Evolutionary conservation across 2,329 filamentous ascomycete species (phyloP).

Genomic region (Nakataea oryzae): DNA sequence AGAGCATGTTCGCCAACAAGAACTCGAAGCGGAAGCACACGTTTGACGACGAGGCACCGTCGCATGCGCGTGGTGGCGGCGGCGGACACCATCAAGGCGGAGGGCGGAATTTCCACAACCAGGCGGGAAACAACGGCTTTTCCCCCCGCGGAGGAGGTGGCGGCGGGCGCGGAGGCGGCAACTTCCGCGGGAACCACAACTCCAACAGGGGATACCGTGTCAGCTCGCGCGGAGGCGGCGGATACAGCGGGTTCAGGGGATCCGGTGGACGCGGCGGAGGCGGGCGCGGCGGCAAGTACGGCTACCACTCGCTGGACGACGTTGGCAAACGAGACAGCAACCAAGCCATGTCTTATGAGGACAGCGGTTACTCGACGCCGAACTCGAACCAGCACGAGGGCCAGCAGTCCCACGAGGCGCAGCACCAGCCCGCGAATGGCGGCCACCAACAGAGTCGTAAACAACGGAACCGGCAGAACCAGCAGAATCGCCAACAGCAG

Average conservation of each 20-base stretch:
- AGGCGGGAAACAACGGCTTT: not conserved
- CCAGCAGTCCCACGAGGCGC: not conserved
- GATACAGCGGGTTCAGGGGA: slow-evolving; percentile 3
- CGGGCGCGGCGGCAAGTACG: slow-evolving; percentile 3
- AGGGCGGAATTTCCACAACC: not conserved
- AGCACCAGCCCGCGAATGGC: not conserved
- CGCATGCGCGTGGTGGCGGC: not conserved
- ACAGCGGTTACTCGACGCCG: not conserved
- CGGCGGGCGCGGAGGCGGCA: slow-evolving; percentile 4
- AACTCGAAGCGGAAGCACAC: slow-evolving; percentile 52
- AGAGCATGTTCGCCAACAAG: slow-evolving; percentile 51
- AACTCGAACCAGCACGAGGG: not conserved
- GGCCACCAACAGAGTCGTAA: not conserved
- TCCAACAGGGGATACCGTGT: slow-evolving; percentile 2
- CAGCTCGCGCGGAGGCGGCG: slow-evolving; percentile 3
- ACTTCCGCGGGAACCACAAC: slow-evolving; percentile 3
- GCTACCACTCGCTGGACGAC: slow-evolving; percentile 11
- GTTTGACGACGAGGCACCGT: slow-evolving; percentile 41
- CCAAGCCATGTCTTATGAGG: slow-evolving; percentile 3
- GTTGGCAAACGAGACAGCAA: slow-evolving; percentile 4
- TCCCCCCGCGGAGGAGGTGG: slow-evolving; percentile 2
- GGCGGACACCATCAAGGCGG: not conserved
- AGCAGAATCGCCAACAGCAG: not conserved
- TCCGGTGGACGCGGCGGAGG: slow-evolving; percentile 2
- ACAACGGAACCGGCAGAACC: not conserved